Conservation (phyloP, 2,329 filamentous ascomycete species). For the Aspergillus pseudonomiae region DNA sequence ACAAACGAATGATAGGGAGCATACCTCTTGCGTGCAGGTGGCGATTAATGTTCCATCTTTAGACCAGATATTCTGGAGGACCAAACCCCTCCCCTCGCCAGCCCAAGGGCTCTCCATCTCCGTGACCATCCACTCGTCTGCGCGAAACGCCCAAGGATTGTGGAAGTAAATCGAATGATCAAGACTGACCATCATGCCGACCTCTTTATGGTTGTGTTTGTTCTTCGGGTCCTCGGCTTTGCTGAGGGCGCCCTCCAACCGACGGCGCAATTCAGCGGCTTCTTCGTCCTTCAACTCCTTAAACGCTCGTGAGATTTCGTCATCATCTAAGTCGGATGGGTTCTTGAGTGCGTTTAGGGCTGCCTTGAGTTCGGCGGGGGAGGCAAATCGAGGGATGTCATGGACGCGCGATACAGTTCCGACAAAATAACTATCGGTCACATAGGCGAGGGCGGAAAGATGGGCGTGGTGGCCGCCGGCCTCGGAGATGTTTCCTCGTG, state of each 20-base stretch:
- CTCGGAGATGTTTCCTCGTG: slow-evolving; percentile 68
- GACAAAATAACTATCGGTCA: slow-evolving; percentile 92
- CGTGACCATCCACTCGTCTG: slow-evolving; percentile 55
- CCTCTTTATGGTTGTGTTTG: slow-evolving; percentile 35
- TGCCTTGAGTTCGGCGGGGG: slow-evolving; percentile 47
- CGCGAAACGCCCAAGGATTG: slow-evolving; percentile 50
- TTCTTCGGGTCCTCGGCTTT: slow-evolving; percentile 27
- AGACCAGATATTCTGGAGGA: slow-evolving; percentile 53
- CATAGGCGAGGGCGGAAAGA: slow-evolving; percentile 85
- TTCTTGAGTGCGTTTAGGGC: slow-evolving; percentile 45
- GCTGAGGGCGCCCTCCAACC: slow-evolving; percentile 37
- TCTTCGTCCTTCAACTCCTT: slow-evolving; percentile 49
- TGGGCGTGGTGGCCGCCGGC: slow-evolving; percentile 78
- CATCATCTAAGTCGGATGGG: slow-evolving; percentile 47
- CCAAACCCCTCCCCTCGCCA: slow-evolving; percentile 53
- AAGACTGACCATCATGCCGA: slow-evolving; percentile 56
- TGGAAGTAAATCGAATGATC: slow-evolving; percentile 58
- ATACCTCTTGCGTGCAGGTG: slow-evolving; percentile 55
- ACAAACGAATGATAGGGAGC: slow-evolving; percentile 17
- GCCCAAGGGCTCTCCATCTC: slow-evolving; percentile 57
- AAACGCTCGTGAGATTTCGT: slow-evolving; percentile 42
- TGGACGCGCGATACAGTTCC: slow-evolving; percentile 83
- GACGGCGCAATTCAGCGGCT: slow-evolving; percentile 40
- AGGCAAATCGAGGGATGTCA: slow-evolving; percentile 73
- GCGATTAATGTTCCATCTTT: slow-evolving; percentile 53